Percentiles rank a stretch among this genome's conserved stretches.
phyloP scores from a whole-genome alignment of 2,329 filamentous ascomycete genomes.

The Didymella keratinophila region DNA sequence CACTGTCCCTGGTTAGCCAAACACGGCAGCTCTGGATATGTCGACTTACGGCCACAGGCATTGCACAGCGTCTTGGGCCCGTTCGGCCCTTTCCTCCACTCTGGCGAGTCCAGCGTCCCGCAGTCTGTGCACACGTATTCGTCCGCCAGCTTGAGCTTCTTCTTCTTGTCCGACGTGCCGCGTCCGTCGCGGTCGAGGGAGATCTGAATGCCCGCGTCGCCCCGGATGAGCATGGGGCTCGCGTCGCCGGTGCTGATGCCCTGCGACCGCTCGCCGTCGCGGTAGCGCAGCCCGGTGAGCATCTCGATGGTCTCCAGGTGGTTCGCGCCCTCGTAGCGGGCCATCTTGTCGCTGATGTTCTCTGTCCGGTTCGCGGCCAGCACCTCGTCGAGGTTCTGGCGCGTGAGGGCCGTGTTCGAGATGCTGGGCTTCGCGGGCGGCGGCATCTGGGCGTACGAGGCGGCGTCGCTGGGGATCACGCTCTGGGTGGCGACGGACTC shows the following conservation, averaged over 20 bases:
- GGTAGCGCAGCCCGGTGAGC: slow-evolving; percentile 86
- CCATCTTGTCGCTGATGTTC: slow-evolving; percentile 85
- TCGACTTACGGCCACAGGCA: slow-evolving; percentile 78
- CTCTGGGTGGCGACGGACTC: slow-evolving; percentile 53
- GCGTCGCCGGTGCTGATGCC: slow-evolving; percentile 87
- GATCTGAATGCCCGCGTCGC: slow-evolving; percentile 86
- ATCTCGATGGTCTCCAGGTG: slow-evolving; percentile 92
- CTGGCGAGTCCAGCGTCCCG: slow-evolving; percentile 90
- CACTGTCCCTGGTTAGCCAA: slow-evolving; percentile 48
- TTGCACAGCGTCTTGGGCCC: slow-evolving; percentile 96
- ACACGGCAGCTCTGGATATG: too few species aligned
- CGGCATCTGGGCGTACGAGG: slow-evolving; percentile 65
- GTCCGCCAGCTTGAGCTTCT: slow-evolving; percentile 80
- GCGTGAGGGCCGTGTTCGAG: slow-evolving; percentile 74
- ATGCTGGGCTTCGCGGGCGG: slow-evolving; percentile 69
- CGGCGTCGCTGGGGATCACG: slow-evolving; percentile 50
- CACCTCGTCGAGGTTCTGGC: slow-evolving; percentile 80
- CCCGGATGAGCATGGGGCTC: slow-evolving; percentile 81
- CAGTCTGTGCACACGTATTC: slow-evolving; percentile 97
- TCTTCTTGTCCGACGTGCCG: slow-evolving; percentile 76
- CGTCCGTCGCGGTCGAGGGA: slow-evolving; percentile 78
- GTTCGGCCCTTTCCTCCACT: slow-evolving; percentile 93
- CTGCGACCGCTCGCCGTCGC: slow-evolving; percentile 85
- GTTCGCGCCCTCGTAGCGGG: slow-evolving; percentile 74
- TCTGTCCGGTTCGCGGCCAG: slow-evolving; percentile 72